A percentile compares a stretch with the other conserved stretches of the same genome.
Conservation (phyloP, 2,329 filamentous ascomycete species). For the Achaetomium macrosporum region DNA sequence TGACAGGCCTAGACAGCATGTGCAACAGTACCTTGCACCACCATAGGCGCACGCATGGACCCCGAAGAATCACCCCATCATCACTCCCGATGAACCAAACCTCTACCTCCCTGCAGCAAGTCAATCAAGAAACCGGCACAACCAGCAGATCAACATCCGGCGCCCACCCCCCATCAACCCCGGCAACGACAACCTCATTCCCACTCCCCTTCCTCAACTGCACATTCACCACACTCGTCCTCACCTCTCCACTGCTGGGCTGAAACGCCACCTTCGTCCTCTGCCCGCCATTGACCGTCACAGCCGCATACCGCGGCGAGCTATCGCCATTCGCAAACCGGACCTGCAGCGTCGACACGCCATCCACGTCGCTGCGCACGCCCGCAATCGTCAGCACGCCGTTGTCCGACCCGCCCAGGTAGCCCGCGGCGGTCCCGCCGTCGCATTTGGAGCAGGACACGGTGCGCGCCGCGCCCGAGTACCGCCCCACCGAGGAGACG, state of each 20-base stretch:
- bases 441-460: slow-evolving; percentile 49
- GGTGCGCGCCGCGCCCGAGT: slow-evolving; percentile 40
- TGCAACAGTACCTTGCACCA: too few species aligned
- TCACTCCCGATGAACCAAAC: too few species aligned
- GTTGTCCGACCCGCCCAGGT: slow-evolving; percentile 44
- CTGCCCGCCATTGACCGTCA: slow-evolving; percentile 49
- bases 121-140: slow-evolving; percentile 35
- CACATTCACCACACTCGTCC: slow-evolving; percentile 42
- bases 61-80: too few species aligned
- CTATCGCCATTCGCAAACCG: slow-evolving; percentile 52
- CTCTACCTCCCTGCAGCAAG: too few species aligned
- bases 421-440: slow-evolving; percentile 44
- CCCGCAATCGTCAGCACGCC: slow-evolving; percentile 44
- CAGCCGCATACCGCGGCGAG: slow-evolving; percentile 45
- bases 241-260: slow-evolving; percentile 39
- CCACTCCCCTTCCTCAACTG: slow-evolving; percentile 40
- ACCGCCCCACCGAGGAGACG: slow-evolving; percentile 40
- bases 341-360: slow-evolving; percentile 47
- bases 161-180: slow-evolving; percentile 36
- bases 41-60: too few species aligned
- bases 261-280: slow-evolving; percentile 49
- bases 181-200: slow-evolving; percentile 46
- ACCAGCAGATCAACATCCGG: slow-evolving; percentile 51
- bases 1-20: too few species aligned
- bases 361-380: slow-evolving; percentile 39